These are phyloP conservation scores for Zygoascus hellenicus DNA, from an alignment of 1,139 yeast species.

Conservation along the genomic window DNA sequence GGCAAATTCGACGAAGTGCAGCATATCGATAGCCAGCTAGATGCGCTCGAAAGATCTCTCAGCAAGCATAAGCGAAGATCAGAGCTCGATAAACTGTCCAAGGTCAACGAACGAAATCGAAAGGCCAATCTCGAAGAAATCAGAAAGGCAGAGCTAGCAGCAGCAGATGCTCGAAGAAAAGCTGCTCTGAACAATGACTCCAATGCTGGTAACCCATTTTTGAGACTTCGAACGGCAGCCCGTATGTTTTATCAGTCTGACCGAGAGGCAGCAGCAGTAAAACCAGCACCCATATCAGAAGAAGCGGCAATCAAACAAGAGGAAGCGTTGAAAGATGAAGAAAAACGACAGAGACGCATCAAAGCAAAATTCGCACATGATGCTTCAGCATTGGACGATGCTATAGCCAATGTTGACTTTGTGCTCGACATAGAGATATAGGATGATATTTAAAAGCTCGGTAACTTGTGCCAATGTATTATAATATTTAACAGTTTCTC, in stretches of 20 bases:
- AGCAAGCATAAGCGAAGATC: slow-evolving; percentile 17
- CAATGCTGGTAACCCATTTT: slow-evolving; percentile 73
- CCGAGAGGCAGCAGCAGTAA: slow-evolving; percentile 36
- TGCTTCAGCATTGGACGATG: slow-evolving; percentile 37
- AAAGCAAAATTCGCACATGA: slow-evolving; percentile 8
- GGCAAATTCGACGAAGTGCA: slow-evolving; percentile 49
- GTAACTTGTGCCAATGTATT: too few relatives aligned
- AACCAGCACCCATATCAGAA: slow-evolving; percentile 33
- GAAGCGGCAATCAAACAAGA: slow-evolving; percentile 33
- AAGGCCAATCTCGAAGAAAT: slow-evolving; percentile 70
- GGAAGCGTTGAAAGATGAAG: slow-evolving; percentile 16
- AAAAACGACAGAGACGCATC: slow-evolving; percentile 33
- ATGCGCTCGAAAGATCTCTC: slow-evolving; percentile 34
- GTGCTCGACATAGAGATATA: slow-evolving; percentile 39
- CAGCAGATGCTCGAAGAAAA: slow-evolving; percentile 52
- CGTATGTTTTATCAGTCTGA: slow-evolving; percentile 64
- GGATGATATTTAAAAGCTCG: not conserved
- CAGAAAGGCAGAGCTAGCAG: slow-evolving; percentile 70
- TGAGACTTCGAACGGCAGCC: slow-evolving; percentile 80
- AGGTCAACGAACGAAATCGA: slow-evolving; percentile 76
- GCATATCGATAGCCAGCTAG: slow-evolving; percentile 49
- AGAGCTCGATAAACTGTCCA: slow-evolving; percentile 43
- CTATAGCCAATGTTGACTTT: slow-evolving; percentile 42
- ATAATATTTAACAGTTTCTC: not conserved
- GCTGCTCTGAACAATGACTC: slow-evolving; percentile 38